Percentiles rank a stretch among this genome's conserved stretches.
Conservation (phyloP, 2,329 filamentous ascomycete species). For the Colletotrichum gigasporum region DNA sequence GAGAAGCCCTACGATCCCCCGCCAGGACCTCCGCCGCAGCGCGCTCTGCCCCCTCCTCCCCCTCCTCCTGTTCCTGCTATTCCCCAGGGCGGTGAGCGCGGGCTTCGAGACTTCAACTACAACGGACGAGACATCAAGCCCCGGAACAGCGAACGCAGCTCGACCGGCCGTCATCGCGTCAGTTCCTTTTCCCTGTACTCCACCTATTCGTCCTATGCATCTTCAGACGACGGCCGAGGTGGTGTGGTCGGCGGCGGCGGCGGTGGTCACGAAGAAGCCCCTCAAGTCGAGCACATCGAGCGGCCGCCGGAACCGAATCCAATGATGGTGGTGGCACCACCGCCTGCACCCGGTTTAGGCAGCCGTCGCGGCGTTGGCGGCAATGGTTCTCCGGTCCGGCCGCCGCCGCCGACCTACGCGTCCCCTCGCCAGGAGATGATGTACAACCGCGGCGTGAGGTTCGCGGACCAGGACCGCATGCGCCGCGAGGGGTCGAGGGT, state of each 20-base stretch:
- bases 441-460: conserved; percentile 20
- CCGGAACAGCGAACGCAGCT: conserved; percentile 22
- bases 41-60: too few species aligned
- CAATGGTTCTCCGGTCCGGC: too few species aligned
- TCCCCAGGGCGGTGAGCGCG: conserved; percentile 18
- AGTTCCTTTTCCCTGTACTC: conserved; percentile 20
- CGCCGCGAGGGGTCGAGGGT: not conserved
- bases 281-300: conserved; percentile 4
- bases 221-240: not conserved
- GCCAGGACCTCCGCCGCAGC: not conserved
- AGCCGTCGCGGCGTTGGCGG: not conserved
- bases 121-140: conserved; percentile 21
- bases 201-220: conserved; percentile 16
- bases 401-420: conserved; percentile 18
- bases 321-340: not conserved
- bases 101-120: conserved; percentile 29
- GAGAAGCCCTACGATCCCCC: not conserved
- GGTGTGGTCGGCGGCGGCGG: not conserved
- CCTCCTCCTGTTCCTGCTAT: conserved; percentile 1
- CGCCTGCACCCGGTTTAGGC: not conserved
- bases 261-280: not conserved
- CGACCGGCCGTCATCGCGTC: conserved; percentile 10
- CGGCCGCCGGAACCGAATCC: not conserved
- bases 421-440: conserved; percentile 5
- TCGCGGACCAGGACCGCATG: conserved; percentile 14